Evolutionary conservation across 148 eudicot genomes (phyloP).

Genomic region (Tetragonia tetragonoides): DNA sequence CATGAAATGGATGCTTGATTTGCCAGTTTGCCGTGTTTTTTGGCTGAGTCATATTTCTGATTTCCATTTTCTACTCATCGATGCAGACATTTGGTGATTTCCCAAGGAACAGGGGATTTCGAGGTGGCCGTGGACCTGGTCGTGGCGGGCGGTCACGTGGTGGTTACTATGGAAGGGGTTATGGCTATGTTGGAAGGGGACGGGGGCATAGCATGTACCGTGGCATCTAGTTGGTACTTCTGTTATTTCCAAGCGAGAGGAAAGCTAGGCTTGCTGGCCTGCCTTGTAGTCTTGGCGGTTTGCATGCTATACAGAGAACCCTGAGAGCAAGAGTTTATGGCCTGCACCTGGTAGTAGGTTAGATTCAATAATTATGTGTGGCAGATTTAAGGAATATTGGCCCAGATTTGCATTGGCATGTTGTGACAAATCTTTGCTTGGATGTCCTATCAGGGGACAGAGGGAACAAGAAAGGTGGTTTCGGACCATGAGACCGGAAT

Average conservation of each 20-base stretch:
- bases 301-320: slow-evolving; percentile 19
- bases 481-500: slow-evolving; percentile 5
- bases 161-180: slow-evolving; percentile 51
- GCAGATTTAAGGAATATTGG: slow-evolving; percentile 9
- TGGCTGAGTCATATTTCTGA: background rate
- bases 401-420: slow-evolving; percentile 10
- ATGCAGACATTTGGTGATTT: slow-evolving; percentile 63
- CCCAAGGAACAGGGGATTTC: slow-evolving; percentile 40
- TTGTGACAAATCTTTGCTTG: background rate
- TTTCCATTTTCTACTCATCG: background rate
- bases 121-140: slow-evolving; percentile 46
- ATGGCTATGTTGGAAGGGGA: slow-evolving; percentile 51
- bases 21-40: background rate
- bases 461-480: background rate
- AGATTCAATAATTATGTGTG: slow-evolving; percentile 4
- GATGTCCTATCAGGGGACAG: background rate
- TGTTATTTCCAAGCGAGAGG: slow-evolving; percentile 1
- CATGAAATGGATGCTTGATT: background rate
- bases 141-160: slow-evolving; percentile 52
- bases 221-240: slow-evolving; percentile 26
- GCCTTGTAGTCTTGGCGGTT: slow-evolving; percentile 19
- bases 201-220: slow-evolving; percentile 41
- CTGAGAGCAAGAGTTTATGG: slow-evolving; percentile 16
- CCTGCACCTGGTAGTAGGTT: slow-evolving; percentile 6
- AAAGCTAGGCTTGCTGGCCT: slow-evolving; percentile 20